These are phyloP conservation scores for Moesziomyces parantarcticus DNA, from an alignment of 1,284 basidiomycete genomes.

Conservation along the genomic window DNA sequence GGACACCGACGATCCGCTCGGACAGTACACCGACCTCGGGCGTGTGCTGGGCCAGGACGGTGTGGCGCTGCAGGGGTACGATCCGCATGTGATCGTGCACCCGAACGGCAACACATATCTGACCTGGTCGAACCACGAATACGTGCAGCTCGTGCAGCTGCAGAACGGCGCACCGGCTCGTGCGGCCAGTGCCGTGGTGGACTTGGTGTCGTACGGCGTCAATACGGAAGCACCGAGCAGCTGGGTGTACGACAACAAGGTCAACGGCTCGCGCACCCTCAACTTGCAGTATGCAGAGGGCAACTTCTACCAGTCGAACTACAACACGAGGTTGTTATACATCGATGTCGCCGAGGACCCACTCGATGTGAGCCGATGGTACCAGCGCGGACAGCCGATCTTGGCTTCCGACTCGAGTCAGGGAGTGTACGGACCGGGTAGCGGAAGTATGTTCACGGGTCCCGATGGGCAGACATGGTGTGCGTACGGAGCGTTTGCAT, in stretches of 20 bases:
- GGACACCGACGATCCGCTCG: slow-evolving; percentile 22
- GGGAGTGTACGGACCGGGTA: slow-evolving; percentile 37
- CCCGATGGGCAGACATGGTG: slow-evolving; percentile 33
- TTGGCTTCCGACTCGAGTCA: slow-evolving; percentile 26
- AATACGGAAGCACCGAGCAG: slow-evolving; percentile 43
- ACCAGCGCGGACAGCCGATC: slow-evolving; percentile 26
- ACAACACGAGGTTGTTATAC: slow-evolving; percentile 39
- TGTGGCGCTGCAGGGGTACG: slow-evolving; percentile 24
- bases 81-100: slow-evolving; percentile 42
- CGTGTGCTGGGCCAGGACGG: slow-evolving; percentile 25
- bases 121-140: slow-evolving; percentile 42
- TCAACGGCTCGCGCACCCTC: slow-evolving; percentile 29
- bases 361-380: slow-evolving; percentile 23
- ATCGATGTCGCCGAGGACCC: slow-evolving; percentile 30
- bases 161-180: slow-evolving; percentile 26
- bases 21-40: slow-evolving; percentile 29
- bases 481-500: slow-evolving; percentile 35
- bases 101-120: slow-evolving; percentile 45
- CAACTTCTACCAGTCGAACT: slow-evolving; percentile 44
- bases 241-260: slow-evolving; percentile 31
- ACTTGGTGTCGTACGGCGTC: slow-evolving; percentile 40
- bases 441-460: slow-evolving; percentile 29
- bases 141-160: slow-evolving; percentile 38
- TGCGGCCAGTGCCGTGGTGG: slow-evolving; percentile 12
- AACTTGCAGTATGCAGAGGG: slow-evolving; percentile 45